Conservation (phyloP, 2,329 filamentous ascomycete species). For the Aspergillus flavus region DNA sequence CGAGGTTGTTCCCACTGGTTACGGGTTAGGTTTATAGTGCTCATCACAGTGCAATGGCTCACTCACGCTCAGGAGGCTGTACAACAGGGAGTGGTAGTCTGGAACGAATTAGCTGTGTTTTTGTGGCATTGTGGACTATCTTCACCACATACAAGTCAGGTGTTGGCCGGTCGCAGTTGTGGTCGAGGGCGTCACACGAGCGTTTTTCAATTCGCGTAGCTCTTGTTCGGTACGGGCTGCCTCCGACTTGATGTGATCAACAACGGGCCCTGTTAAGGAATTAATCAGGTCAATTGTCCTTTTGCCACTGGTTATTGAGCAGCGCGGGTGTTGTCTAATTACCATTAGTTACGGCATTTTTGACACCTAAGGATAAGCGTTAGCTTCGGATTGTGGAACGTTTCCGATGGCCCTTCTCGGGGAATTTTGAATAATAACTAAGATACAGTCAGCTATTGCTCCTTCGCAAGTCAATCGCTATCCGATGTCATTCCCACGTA, state of each 20-base stretch:
- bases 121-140: neutral
- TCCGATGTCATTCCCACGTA: slow-evolving; percentile 19
- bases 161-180: slow-evolving; percentile 63
- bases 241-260: slow-evolving; percentile 59
- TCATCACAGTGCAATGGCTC: neutral
- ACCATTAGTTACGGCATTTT: slow-evolving; percentile 32
- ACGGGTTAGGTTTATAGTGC: slow-evolving; percentile 9
- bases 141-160: slow-evolving; percentile 57
- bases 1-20: slow-evolving; percentile 65
- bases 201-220: slow-evolving; percentile 60
- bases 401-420: neutral
- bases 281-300: slow-evolving; percentile 20
- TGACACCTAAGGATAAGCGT: slow-evolving; percentile 23
- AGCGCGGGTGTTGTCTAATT: slow-evolving; percentile 1
- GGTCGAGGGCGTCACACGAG: slow-evolving; percentile 55
- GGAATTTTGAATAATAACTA: neutral
- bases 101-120: slow-evolving; percentile 19
- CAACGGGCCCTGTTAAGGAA: slow-evolving; percentile 52
- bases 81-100: slow-evolving; percentile 69
- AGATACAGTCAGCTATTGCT: neutral
- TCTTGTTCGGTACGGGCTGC: slow-evolving; percentile 59
- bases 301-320: neutral
- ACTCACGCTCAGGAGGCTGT: slow-evolving; percentile 64
- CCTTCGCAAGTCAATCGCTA: neutral
- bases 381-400: slow-evolving; percentile 23